Conservation (phyloP, 345 rosid species). For the Limnanthes douglasii region DNA sequence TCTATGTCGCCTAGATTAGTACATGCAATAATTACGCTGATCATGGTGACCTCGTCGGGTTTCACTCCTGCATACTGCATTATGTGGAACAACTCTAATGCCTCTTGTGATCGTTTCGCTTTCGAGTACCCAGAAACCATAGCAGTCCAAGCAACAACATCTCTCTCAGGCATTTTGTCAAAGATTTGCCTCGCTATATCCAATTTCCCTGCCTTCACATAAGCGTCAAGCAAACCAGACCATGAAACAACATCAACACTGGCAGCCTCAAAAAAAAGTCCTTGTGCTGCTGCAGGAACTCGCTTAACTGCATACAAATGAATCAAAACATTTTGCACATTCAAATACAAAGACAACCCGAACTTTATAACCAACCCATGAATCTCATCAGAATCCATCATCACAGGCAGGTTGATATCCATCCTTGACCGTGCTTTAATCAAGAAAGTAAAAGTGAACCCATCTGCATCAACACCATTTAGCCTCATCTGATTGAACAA, state of each 20-base stretch:
- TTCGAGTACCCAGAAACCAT: constrained; percentile 1
- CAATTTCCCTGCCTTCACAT: not conserved
- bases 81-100: not conserved
- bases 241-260: not conserved
- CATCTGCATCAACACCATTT: constrained; percentile 11
- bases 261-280: not conserved
- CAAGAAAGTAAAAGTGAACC: constrained; percentile 15
- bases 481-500: constrained; percentile 15
- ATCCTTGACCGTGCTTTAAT: constrained; percentile 12
- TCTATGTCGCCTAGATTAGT: constrained; percentile 1
- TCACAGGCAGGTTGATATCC: constrained; percentile 1
- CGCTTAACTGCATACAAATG: constrained; percentile 7
- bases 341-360: constrained; percentile 13
- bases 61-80: not conserved
- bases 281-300: not conserved
- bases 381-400: constrained; percentile 8
- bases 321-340: constrained; percentile 19
- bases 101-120: not conserved
- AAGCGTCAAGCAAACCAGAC: not conserved
- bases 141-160: constrained; percentile 1
- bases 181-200: not conserved
- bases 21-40: not conserved
- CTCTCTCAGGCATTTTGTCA: not conserved
- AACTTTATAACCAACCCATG: constrained; percentile 15
- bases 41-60: not conserved